Base-by-base conservation (phyloP, 2,329 filamentous ascomycete species). In the Fusarium beomiforme region DNA sequence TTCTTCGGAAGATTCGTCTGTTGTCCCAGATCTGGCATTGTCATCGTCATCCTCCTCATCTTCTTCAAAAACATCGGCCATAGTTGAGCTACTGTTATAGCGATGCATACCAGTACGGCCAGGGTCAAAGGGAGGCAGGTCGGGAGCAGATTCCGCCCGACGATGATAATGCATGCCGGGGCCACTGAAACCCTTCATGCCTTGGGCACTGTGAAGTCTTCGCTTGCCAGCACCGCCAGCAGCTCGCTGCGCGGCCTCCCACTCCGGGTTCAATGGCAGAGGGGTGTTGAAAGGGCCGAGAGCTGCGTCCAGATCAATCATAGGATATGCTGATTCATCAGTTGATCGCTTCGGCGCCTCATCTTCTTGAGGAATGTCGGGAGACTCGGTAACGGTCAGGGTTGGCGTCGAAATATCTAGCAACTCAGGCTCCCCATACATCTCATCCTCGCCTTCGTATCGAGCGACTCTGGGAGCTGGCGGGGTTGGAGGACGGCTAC, bases 251-350 rank as follows among this genome's bases (percentile, higher is more conserved):
- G 90, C 90, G 4, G 89, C 88, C 67, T 92, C 90, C 86, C 91
- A 92, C 65, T 91, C 89, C 5, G 88, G 83, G 64, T 90, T 90
- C 14, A 85, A 85, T 34, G 84, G 84, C 4, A 90, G 83, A 29
- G 93, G 92, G 0, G 94, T 97, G 76, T 97, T 96, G 81, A 97
- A 97, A 0, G 95, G 94, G 3, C 94, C 95, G 3, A 98, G 86
- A 29, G 95, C 96, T 21, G 95, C 95, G 82, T 99, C 96, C 43
- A 99, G 84, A 79, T 99, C 96, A 70, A 99, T 97, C 80, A 98
- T 92, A 11, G 93, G 91, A 76, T 90, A 93, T 56, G 91, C 87
- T 6, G 88, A 80, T 64, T 97, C 93, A 49, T 91, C 89, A 12
- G 89, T 85, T 6, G 70, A 64, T 21, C 64, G 80, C 44, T 82